A percentile compares a stretch with the other conserved stretches of the same genome.
These are phyloP conservation scores for Aspergillus sojae DNA, from an alignment of 2,329 filamentous ascomycete genomes.

Conservation along the genomic window DNA sequence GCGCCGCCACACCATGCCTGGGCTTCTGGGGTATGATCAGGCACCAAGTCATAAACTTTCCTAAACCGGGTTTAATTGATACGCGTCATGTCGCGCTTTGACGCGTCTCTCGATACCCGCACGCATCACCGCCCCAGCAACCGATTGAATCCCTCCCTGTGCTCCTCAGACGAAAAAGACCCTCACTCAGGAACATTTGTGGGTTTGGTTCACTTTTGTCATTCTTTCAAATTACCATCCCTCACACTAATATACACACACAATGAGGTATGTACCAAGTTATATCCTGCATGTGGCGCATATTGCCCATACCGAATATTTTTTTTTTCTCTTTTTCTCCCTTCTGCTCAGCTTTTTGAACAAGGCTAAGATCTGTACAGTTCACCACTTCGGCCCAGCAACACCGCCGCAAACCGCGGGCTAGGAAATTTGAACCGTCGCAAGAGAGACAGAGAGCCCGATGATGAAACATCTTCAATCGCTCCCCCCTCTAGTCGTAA, in stretches of 20 bases:
- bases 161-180: slow-evolving; percentile 18
- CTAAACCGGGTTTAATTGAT: slow-evolving; percentile 40
- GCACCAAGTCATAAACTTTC: slow-evolving; percentile 17
- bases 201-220: slow-evolving; percentile 9
- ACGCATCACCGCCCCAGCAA: slow-evolving; percentile 10
- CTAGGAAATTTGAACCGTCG: slow-evolving; percentile 55
- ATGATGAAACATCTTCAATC: slow-evolving; percentile 63
- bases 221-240: slow-evolving; percentile 9
- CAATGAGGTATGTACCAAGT: slow-evolving; percentile 32
- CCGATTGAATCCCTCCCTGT: slow-evolving; percentile 7
- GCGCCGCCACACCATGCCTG: neutral
- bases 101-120: slow-evolving; percentile 18
- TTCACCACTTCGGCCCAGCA: slow-evolving; percentile 79
- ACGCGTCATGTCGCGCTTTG: slow-evolving; percentile 19
- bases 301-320: neutral
- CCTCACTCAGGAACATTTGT: slow-evolving; percentile 15
- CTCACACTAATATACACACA: slow-evolving; percentile 22
- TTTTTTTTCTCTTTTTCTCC: neutral
- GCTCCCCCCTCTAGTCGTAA: slow-evolving; percentile 66
- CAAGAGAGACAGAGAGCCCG: slow-evolving; percentile 67
- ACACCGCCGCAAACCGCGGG: slow-evolving; percentile 82
- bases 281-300: neutral
- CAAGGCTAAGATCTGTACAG: slow-evolving; percentile 47
- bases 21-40: neutral
- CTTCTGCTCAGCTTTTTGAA: slow-evolving; percentile 1